Conservation (phyloP, 2,329 filamentous ascomycete species). For the Phialocephala sp. region DNA sequence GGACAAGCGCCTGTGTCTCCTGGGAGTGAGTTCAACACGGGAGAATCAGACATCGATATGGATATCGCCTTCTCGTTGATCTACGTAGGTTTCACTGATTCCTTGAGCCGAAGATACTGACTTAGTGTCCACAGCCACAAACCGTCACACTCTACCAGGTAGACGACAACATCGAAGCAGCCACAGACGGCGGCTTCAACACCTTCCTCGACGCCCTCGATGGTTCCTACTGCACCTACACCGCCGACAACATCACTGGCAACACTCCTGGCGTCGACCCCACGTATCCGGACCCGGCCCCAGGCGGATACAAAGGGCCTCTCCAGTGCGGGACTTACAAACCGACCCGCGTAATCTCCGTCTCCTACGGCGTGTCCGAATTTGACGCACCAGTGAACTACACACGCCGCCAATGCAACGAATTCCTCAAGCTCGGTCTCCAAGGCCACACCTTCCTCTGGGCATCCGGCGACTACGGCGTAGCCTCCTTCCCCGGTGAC, state of each 20-base stretch:
- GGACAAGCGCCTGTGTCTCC: constrained; percentile 32
- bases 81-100: constrained; percentile 44
- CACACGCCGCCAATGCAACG: constrained; percentile 56
- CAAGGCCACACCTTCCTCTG: constrained; percentile 56
- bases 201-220: constrained; percentile 48
- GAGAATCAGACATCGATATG: constrained; percentile 47
- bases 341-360: constrained; percentile 58
- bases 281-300: constrained; percentile 41
- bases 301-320: constrained; percentile 47
- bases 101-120: constrained; percentile 7
- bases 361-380: constrained; percentile 60
- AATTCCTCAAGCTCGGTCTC: constrained; percentile 61
- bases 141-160: constrained; percentile 54
- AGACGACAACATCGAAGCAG: constrained; percentile 40
- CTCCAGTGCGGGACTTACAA: constrained; percentile 52
- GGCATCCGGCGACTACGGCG: constrained; percentile 55
- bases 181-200: constrained; percentile 32
- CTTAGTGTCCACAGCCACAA: constrained; percentile 48
- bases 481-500: constrained; percentile 44
- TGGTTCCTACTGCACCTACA: constrained; percentile 51
- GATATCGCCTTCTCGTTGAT: constrained; percentile 51
- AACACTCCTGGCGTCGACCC: constrained; percentile 42
- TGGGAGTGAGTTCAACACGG: constrained; percentile 35
- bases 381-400: constrained; percentile 53
- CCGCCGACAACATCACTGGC: constrained; percentile 46